Base-by-base conservation (phyloP, 805 yeast species). In the Naumovozyma dairenensis region DNA sequence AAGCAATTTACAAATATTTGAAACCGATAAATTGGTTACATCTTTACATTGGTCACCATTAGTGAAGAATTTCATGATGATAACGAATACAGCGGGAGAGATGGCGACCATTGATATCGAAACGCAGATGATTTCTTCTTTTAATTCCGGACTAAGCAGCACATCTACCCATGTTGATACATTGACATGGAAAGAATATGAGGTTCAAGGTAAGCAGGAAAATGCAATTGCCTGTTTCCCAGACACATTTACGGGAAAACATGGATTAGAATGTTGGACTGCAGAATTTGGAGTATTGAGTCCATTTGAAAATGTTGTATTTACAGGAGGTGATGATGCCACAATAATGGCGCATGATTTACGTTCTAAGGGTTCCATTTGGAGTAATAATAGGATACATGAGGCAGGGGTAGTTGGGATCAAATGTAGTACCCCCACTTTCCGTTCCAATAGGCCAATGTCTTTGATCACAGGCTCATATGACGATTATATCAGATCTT, bases 251-350 rank as follows among this genome's bases (percentile, higher is more conserved):
- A 38, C 51, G 7, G 52, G 67, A 1, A 37, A 56, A 1, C 96
- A 89, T 53, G 65, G 69, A 7, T 57, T 86, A 21, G 96, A 89
- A 55, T 83, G 94, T 39, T 87, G 97, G 97, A 82, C 81, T 4
- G 82, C 84, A 5, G 73, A 73, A 2, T 82, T 77, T 59, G 86
- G 83, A 6, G 67, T 66, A 29, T 43, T 62, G 16, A 71, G 72
- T 6, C 71, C 69, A 3, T 51, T 79, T 27, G 52, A 63, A 12
- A 59, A 74, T 36, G 74, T 83, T 1, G 63, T 85, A 0, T 80
- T 78, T 45, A 74, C 86, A 3, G 98, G 97, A 4, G 97, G 97
- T 12, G 98, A 89, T 53, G 97, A 92, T 59, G 69, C 80, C 5
- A 60, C 66, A 12, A 59, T 89, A 10, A 73, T 77, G 20, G 87